These are phyloP conservation scores for Meyerozyma athensensis DNA, from an alignment of 1,139 yeast genomes.

Conservation along the genomic window DNA sequence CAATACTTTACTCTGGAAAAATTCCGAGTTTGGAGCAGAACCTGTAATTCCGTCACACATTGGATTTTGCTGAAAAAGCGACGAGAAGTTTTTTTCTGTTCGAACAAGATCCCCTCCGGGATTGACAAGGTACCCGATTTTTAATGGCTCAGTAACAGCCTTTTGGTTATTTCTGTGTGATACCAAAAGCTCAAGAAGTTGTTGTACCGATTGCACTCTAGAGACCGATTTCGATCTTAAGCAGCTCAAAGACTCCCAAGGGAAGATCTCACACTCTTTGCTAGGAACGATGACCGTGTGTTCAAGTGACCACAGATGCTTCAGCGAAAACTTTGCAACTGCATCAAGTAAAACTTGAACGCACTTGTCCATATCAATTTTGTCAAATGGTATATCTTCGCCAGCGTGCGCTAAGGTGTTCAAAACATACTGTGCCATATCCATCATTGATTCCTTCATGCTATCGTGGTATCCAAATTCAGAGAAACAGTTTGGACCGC, in stretches of 20 bases:
- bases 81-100: conserved; percentile 61
- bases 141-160: conserved; percentile 20
- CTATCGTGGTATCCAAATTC: conserved; percentile 32
- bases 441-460: conserved; percentile 47
- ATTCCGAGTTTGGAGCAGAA: conserved; percentile 50
- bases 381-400: conserved; percentile 59
- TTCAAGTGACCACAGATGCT: conserved; percentile 12
- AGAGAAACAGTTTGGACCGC: conserved; percentile 48
- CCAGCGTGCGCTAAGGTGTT: conserved; percentile 63
- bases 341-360: conserved; percentile 33
- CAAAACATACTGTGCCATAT: conserved; percentile 56
- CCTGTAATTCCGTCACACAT: conserved; percentile 57
- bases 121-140: conserved; percentile 60
- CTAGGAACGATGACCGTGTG: conserved; percentile 73
- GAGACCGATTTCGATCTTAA: conserved; percentile 56
- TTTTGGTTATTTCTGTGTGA: conserved; percentile 8
- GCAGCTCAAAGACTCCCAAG: conserved; percentile 81
- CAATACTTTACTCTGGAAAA: conserved; percentile 20
- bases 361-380: conserved; percentile 50
- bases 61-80: conserved; percentile 30
- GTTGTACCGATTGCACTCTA: conserved; percentile 65
- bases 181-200: conserved; percentile 41
- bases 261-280: conserved; percentile 58
- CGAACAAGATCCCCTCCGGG: conserved; percentile 74
- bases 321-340: conserved; percentile 21